Percentiles rank a stretch among this genome's conserved stretches.
Evolutionary conservation across 805 yeast genomes (phyloP).

Genomic region (Metschnikowia vanudenii): DNA sequence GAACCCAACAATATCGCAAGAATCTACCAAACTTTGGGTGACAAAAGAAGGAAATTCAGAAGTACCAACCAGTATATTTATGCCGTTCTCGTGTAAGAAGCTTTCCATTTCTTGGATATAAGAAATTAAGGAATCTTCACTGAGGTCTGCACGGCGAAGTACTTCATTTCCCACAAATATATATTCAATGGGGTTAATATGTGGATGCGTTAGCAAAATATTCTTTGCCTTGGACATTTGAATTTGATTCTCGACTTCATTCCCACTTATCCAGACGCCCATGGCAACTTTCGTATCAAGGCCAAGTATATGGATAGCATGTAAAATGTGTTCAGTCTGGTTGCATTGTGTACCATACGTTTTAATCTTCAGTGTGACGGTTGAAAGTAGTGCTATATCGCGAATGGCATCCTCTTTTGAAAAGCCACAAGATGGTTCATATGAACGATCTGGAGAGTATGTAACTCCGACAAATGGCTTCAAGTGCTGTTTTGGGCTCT

Average conservation of each 20-base stretch:
- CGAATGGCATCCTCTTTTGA: conserved; percentile 47
- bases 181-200: conserved; percentile 45
- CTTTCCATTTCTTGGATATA: conserved; percentile 44
- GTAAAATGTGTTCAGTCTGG: conserved; percentile 52
- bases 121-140: conserved; percentile 33
- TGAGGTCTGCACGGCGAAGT: conserved; percentile 50
- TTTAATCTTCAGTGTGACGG: conserved; percentile 55
- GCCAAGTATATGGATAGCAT: conserved; percentile 49
- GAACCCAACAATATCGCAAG: conserved; percentile 58
- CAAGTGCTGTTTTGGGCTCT: background rate
- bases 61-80: conserved; percentile 57
- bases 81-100: conserved; percentile 31
- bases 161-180: conserved; percentile 65
- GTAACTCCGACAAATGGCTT: conserved; percentile 53
- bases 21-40: conserved; percentile 35
- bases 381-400: conserved; percentile 58
- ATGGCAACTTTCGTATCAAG: conserved; percentile 56
- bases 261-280: conserved; percentile 61
- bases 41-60: conserved; percentile 56
- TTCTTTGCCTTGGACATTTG: conserved; percentile 48
- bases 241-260: conserved; percentile 42
- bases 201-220: conserved; percentile 39
- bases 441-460: conserved; percentile 56
- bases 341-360: conserved; percentile 62
- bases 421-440: conserved; percentile 54